A percentile compares a stretch with the other conserved stretches of the same genome.
Evolutionary conservation across 1,284 basidiomycete species (phyloP).

Genomic region (Pseudozyma sp.): DNA sequence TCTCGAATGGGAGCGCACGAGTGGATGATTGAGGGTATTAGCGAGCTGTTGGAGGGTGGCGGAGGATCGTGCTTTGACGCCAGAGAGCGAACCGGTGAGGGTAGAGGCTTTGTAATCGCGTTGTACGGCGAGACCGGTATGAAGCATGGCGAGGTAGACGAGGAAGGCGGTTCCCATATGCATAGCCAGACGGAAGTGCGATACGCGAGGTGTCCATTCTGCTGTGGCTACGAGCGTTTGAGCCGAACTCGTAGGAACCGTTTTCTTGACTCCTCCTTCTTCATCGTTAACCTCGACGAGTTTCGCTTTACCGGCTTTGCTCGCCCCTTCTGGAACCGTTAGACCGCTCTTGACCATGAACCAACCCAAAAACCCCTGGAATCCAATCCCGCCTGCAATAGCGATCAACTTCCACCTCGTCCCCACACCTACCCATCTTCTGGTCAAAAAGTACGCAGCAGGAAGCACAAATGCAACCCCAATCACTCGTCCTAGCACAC

Average conservation of each 20-base stretch:
- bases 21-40: conserved; percentile 47
- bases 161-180: conserved; percentile 91
- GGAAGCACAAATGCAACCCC: conserved; percentile 73
- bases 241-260: conserved; percentile 25
- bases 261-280: neutral
- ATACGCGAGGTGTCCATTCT: conserved; percentile 78
- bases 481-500: conserved; percentile 89
- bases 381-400: conserved; percentile 83
- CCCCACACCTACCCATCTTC: conserved; percentile 26
- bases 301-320: neutral
- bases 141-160: conserved; percentile 91
- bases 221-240: conserved; percentile 29
- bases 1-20: conserved; percentile 46
- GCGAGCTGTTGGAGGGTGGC: conserved; percentile 26
- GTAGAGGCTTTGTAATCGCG: conserved; percentile 81
- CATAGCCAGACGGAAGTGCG: conserved; percentile 94
- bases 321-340: conserved; percentile 63
- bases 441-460: conserved; percentile 53
- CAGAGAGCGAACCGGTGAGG: conserved; percentile 51
- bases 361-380: conserved; percentile 94
- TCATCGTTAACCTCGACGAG: conserved; percentile 1
- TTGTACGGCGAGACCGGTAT: conserved; percentile 81
- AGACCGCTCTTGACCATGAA: conserved; percentile 99
- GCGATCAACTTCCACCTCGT: conserved; percentile 78
- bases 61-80: conserved; percentile 10